Percentiles rank a stretch among this genome's conserved stretches.
Conservation (phyloP, 164 flowering plant species). For the Tetrastigma voinierianum region DNA sequence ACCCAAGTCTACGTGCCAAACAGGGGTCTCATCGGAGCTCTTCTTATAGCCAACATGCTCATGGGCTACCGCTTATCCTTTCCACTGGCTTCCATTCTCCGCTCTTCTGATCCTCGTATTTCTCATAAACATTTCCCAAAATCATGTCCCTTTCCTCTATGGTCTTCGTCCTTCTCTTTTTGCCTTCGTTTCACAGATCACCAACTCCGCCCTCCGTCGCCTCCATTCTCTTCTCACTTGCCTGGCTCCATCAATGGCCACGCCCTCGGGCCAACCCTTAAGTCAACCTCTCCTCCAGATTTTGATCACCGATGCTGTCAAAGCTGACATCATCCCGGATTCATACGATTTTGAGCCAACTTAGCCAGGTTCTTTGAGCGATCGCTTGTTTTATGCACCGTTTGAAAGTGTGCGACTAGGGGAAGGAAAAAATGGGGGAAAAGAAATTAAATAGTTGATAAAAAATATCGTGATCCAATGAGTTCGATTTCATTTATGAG, state of each 20-base stretch:
- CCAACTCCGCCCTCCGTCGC: conserved; percentile 4
- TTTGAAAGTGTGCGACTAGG: background rate
- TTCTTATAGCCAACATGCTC: conserved; percentile 26
- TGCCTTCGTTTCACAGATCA: conserved; percentile 28
- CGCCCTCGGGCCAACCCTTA: background rate
- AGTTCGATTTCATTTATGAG: too few relatives aligned
- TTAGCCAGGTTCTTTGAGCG: conserved; percentile 36
- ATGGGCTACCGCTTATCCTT: conserved; percentile 49
- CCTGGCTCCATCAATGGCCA: conserved; percentile 18
- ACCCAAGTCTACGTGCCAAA: background rate
- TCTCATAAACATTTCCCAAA: conserved; percentile 36
- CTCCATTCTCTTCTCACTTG: conserved; percentile 1
- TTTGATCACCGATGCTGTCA: conserved; percentile 69
- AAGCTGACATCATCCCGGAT: conserved; percentile 79
- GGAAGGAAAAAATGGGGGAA: too few relatives aligned
- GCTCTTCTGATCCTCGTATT: conserved; percentile 20
- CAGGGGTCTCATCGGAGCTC: background rate
- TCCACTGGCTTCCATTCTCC: conserved; percentile 22
- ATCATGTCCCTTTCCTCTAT: conserved; percentile 74
- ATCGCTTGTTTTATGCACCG: background rate
- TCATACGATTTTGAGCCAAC: conserved; percentile 55
- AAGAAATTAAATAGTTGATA: too few relatives aligned
- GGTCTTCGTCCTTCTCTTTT: conserved; percentile 76
- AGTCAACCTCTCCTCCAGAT: conserved; percentile 62
- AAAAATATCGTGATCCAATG: too few relatives aligned